Percentiles rank a stretch among this genome's conserved stretches.
Conservation (phyloP, 208 protist genomes). For the Leptomonas seymouri region DNA sequence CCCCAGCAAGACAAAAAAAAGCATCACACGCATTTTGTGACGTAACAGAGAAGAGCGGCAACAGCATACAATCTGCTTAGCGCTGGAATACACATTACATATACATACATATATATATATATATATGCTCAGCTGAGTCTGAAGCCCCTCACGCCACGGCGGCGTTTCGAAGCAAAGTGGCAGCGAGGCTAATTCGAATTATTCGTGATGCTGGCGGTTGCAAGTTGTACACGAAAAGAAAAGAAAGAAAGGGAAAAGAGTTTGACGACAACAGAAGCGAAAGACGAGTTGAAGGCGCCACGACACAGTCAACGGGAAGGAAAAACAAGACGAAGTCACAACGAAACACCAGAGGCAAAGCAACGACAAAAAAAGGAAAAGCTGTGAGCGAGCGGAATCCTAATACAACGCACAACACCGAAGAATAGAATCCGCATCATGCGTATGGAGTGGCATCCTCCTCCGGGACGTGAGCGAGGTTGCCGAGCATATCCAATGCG, state of each 20-base stretch:
- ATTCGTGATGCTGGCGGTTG: neutral
- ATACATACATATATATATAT: no score
- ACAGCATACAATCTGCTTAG: no score
- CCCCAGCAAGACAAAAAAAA: no score
- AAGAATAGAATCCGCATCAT: neutral
- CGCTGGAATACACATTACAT: no score
- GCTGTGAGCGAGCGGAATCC: neutral
- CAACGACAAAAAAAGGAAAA: conserved; percentile 4
- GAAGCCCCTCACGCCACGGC: no score
- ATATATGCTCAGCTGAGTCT: no score
- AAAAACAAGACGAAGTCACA: no score
- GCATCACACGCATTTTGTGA: no score
- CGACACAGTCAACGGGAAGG: no score
- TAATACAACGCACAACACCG: conserved; percentile 5
- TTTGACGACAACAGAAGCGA: neutral
- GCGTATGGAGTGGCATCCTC: neutral
- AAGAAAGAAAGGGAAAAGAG: neutral
- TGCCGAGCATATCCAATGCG: conserved; percentile 52
- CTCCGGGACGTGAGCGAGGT: conserved; percentile 1
- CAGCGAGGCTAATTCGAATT: neutral
- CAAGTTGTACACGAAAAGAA: neutral
- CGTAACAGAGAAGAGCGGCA: no score
- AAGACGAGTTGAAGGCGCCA: no score
- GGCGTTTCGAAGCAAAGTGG: no score
- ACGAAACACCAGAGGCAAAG: neutral